These are phyloP conservation scores for Protostelium mycophagum DNA, from an alignment of 78 protist genomes.

Conservation along the genomic window DNA sequence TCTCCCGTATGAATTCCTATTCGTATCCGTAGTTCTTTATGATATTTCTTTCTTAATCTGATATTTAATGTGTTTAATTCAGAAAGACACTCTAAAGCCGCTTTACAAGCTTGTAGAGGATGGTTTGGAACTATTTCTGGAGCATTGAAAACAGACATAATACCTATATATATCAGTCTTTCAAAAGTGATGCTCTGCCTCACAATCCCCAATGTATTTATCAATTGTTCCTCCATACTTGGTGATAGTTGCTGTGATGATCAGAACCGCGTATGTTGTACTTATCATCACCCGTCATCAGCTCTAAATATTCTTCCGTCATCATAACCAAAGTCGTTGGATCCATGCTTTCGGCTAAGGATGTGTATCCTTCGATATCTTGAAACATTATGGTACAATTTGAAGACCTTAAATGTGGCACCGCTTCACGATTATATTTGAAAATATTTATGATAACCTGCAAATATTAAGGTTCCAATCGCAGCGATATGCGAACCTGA, in stretches of 20 bases:
- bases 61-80: background rate
- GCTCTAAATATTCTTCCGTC: background rate
- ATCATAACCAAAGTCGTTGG: background rate
- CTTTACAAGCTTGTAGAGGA: background rate
- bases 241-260: background rate
- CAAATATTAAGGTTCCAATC: too few species aligned
- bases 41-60: background rate
- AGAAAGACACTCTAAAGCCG: background rate
- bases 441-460: background rate
- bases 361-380: background rate
- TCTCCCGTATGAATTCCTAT: background rate
- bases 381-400: background rate
- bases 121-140: background rate
- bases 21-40: background rate
- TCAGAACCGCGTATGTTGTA: too few species aligned
- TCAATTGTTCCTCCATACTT: background rate
- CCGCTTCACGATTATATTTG: background rate
- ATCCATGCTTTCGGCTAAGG: background rate
- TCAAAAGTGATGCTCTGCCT: background rate
- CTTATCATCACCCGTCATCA: background rate
- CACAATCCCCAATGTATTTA: background rate
- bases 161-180: background rate
- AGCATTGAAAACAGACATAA: background rate
- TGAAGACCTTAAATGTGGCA: background rate
- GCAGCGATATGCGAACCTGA: too few species aligned